Evolutionary conservation across 805 yeast species (phyloP), one percentile per base, ranked within the genome.

Genomic region (Ogataea wickerhamii): DNA sequence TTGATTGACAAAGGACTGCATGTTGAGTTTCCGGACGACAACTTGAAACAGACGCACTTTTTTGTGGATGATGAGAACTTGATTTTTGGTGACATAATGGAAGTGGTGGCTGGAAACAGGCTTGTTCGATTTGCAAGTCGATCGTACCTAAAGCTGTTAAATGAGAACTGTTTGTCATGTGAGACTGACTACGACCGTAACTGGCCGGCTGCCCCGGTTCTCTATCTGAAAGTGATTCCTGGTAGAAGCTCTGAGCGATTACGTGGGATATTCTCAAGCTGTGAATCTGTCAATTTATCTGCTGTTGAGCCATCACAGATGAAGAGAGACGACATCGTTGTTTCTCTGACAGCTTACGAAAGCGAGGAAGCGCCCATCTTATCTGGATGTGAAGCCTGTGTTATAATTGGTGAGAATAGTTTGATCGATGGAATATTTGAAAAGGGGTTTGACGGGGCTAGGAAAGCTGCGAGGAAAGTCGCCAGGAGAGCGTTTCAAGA

Each of bases 161-260:
- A 14, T 7, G 6, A 22, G 11, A 22, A 14, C 2, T 22, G 16
- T 17, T 12, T 19, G 2, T 5, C 3, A 2, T 28, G 35, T 25
- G 44, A 40, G 26, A n/a, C 18, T 3, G 31, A 40, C 19, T 40
- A 20, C 21, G 14, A 5, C n/a, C 19, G 13, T 16, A 19, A 31
- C 24, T 40, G 44, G 44, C 44, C 44, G 3, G 14, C 12, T 14
- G 44, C 35, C 12, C 28, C 19, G 4, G 22, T 6, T 8, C 7
- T 32, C 14, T 23, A 5, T 29, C 14, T 23, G 19, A 19, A n/a
- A 18, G 17, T 18, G 20, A 18, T 29, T 17, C n/a, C 20, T 6
- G 32, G 32, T 8, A 16, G 8, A 18, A 8, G 22, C 10, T 10
- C 6, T 8, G 32, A 29, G 8, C 8, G 22, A 8, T 8, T 29